These are phyloP conservation scores for Fusarium pseudonygamai DNA, from an alignment of 2,329 filamentous ascomycete species.

Conservation along the genomic window DNA sequence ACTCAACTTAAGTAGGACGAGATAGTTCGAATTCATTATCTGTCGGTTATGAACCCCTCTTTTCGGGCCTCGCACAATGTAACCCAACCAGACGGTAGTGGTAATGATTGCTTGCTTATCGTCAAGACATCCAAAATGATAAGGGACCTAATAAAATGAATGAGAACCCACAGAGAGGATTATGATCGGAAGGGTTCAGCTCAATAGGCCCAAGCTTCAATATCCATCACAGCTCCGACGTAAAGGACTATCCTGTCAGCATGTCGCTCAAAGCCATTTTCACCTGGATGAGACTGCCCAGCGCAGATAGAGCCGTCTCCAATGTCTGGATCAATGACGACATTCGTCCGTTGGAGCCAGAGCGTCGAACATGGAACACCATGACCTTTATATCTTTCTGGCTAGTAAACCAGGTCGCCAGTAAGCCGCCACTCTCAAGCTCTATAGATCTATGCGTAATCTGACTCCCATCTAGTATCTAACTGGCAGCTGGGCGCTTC, in stretches of 20 bases:
- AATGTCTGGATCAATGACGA: background rate
- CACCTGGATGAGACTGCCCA: background rate
- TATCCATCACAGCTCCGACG: background rate
- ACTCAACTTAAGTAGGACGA: background rate
- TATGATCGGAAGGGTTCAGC: rapidly evolving
- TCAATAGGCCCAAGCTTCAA: too few species aligned
- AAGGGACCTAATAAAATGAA: background rate
- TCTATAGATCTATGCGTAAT: rapidly evolving
- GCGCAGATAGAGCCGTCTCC: background rate
- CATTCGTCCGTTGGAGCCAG: background rate
- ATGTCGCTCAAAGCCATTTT: background rate
- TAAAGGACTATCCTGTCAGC: rapidly evolving
- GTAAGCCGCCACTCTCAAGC: background rate
- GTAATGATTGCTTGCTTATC: background rate
- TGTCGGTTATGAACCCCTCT: background rate
- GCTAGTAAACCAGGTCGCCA: background rate
- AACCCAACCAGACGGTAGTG: background rate
- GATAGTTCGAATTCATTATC: background rate
- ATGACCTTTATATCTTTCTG: background rate
- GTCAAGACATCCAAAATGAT: background rate
- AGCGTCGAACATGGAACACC: background rate
- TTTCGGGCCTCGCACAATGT: background rate
- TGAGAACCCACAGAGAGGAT: background rate
- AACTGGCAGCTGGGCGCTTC: background rate
- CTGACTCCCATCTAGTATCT: rapidly evolving